Base-by-base conservation (phyloP, 306 rosid genomes). In the Purshia tridentata region DNA sequence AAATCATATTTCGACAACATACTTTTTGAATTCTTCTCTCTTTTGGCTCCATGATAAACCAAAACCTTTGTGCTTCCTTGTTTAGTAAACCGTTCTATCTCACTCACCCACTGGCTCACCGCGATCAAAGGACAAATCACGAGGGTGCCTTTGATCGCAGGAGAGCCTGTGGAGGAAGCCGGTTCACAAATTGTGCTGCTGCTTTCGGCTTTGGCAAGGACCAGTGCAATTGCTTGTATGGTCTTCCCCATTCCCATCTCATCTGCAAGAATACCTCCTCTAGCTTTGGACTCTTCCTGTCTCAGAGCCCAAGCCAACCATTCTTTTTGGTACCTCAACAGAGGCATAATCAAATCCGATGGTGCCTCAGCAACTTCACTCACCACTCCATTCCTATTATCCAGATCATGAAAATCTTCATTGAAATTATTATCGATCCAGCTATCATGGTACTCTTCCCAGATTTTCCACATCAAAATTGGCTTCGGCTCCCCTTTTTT, bases 241-340 rank as follows among this genome's bases (percentile, higher is more conserved):
- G 98, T 93, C 78, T 93, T 93, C 72, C 98, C 97, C 98, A 93
- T 93, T 63, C 98, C 98, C 97, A 93, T 93, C 80, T 93, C 98
- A 76, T 93, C 98, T 9, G 98, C 98, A 65, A 93, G 98, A 67
- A 93, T 93, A 52, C 98, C 97, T 52, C 98, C 98, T 80, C 76
- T 88, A 68, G 58, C 72, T 11, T 9, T 65, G 70, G 91, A 89
- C 35, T 55, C 68, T 80, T 93, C 98, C 79, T 93, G 94, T 77
- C 83, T 88, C 84, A 89, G 65, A 69, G 96, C 98, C 97, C 98
- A 93, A 6, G 92, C 82, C 78, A 93, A 77, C 97, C 98, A 91
- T 78, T 93, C 98, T 79, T 79, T 93, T 72, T 93, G 98, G 77
- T 93, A 91, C 75, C 97, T 88, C 20, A 93, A 85, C 70, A 93